These are phyloP conservation scores for Populus hybrid DNA, from an alignment of 441 rosid genomes.

Conservation along the genomic window DNA sequence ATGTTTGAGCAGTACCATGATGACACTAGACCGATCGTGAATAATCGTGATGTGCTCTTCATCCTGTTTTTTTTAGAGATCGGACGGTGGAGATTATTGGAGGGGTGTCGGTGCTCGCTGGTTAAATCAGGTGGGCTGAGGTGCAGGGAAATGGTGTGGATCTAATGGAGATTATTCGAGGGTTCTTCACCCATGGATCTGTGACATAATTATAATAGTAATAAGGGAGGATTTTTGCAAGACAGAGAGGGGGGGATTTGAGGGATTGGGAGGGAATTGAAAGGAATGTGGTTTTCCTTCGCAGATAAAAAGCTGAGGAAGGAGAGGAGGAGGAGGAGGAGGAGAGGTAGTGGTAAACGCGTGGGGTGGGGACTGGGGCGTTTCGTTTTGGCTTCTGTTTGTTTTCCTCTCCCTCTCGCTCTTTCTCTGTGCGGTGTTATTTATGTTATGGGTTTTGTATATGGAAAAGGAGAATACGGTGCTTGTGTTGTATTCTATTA, in stretches of 20 bases:
- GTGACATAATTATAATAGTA: conserved; percentile 17
- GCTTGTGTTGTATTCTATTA: not conserved
- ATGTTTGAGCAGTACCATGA: conserved; percentile 91
- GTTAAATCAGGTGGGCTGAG: conserved; percentile 2
- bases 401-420: not conserved
- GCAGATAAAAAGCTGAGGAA: not conserved
- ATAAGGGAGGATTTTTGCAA: not conserved
- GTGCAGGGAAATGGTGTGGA: conserved; percentile 8
- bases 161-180: conserved; percentile 4
- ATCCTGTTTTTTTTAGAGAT: conserved; percentile 15
- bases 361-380: conserved; percentile 1
- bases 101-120: not conserved
- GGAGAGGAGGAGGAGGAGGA: not conserved
- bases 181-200: conserved; percentile 35
- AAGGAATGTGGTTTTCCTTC: not conserved
- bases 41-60: conserved; percentile 53
- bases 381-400: not conserved
- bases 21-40: conserved; percentile 74
- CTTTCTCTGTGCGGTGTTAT: not conserved
- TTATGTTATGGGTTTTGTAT: not conserved
- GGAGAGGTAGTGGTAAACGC: conserved; percentile 13
- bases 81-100: conserved; percentile 15
- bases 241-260: not conserved
- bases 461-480: not conserved
- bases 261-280: conserved; percentile 2